phyloP scores from a whole-genome alignment of 441 rosid species.

The Eruca vesicaria region DNA sequence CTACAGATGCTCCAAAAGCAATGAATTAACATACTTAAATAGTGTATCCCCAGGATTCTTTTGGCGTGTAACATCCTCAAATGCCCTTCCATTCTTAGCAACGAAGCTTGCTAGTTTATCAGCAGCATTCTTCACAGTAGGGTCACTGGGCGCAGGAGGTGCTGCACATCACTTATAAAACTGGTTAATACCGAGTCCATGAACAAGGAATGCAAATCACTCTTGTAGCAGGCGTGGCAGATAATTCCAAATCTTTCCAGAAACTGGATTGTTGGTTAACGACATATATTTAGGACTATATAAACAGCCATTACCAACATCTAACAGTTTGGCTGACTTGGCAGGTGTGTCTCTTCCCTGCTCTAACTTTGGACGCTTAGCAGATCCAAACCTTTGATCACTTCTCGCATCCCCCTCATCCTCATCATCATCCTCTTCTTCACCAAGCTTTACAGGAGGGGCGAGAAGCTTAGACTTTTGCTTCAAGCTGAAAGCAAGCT shows the following conservation, averaged over 20 bases:
- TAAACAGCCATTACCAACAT: slow-evolving; percentile 68
- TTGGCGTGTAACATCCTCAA: slow-evolving; percentile 83
- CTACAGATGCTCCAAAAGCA: not conserved
- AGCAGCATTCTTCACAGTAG: slow-evolving; percentile 93
- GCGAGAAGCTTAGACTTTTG: slow-evolving; percentile 86
- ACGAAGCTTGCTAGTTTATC: slow-evolving; percentile 97
- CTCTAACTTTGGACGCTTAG: slow-evolving; percentile 73
- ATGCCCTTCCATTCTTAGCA: slow-evolving; percentile 95
- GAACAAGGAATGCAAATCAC: slow-evolving; percentile 96
- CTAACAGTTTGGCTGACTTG: slow-evolving; percentile 45
- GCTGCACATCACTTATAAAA: slow-evolving; percentile 99
- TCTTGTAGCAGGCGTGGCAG: slow-evolving; percentile 69
- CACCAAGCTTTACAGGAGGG: slow-evolving; percentile 81
- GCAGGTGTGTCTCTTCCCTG: slow-evolving; percentile 43
- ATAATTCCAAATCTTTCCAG: not conserved
- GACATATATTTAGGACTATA: slow-evolving; percentile 13
- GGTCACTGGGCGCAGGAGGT: slow-evolving; percentile 81
- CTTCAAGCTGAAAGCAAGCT: slow-evolving; percentile 95
- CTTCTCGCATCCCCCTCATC: slow-evolving; percentile 52
- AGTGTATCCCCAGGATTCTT: slow-evolving; percentile 97
- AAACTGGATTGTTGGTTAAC: slow-evolving; percentile 57
- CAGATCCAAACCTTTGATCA: slow-evolving; percentile 45
- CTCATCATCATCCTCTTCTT: slow-evolving; percentile 82
- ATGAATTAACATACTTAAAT: slow-evolving; percentile 62
- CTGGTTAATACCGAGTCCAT: slow-evolving; percentile 96